These are phyloP conservation scores for Tylopilus sp. DNA, from an alignment of 1,284 basidiomycete genomes.

Conservation along the genomic window DNA sequence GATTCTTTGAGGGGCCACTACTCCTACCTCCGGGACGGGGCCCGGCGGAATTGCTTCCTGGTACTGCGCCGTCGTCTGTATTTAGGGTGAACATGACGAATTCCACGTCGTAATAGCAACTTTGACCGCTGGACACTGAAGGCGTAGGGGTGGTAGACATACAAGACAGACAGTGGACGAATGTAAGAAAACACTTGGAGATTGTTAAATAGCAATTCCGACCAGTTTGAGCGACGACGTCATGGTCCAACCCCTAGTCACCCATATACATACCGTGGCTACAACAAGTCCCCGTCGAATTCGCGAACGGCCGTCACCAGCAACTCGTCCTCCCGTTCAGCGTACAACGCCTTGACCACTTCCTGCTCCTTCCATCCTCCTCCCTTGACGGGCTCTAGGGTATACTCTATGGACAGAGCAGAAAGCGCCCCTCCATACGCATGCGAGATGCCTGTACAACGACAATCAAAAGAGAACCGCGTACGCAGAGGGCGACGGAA, in stretches of 20 bases:
- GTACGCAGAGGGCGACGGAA: not conserved
- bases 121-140: conserved; percentile 23
- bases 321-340: conserved; percentile 52
- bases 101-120: conserved; percentile 30
- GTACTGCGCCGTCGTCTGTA: not conserved
- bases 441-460: conserved; percentile 72
- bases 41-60: not conserved
- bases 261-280: not conserved
- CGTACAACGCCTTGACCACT: conserved; percentile 75
- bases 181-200: not conserved
- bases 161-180: not conserved
- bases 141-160: conserved; percentile 19
- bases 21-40: conserved; percentile 6
- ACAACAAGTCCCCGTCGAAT: conserved; percentile 24
- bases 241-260: conserved; percentile 19
- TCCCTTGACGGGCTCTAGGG: conserved; percentile 51
- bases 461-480: conserved; percentile 1
- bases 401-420: conserved; percentile 82
- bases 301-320: conserved; percentile 26
- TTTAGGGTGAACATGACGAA: conserved; percentile 12
- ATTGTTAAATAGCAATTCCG: conserved; percentile 24
- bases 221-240: conserved; percentile 18
- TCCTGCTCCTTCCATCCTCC: conserved; percentile 71
- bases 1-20: not conserved
- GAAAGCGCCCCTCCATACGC: conserved; percentile 91